Conservation (phyloP, 106 monocot species). For the Allium fistulosum region DNA sequence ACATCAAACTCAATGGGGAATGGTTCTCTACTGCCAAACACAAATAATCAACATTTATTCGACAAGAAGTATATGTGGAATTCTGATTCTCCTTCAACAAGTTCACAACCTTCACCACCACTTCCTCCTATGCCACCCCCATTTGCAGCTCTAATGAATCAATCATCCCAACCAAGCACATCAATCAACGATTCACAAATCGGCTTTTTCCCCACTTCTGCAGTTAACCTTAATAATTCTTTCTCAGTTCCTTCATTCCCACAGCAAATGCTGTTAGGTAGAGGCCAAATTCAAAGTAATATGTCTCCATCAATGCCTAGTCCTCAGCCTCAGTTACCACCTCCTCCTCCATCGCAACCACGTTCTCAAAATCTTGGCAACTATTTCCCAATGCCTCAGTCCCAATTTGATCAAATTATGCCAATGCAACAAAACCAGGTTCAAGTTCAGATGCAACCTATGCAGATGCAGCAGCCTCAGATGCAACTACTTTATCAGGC, state of each 20-base stretch:
- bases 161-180: conserved; percentile 32
- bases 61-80: conserved; percentile 51
- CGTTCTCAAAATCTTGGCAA: conserved; percentile 39
- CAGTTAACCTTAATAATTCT: conserved; percentile 16
- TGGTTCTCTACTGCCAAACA: conserved; percentile 18
- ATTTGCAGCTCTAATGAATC: conserved; percentile 37
- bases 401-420: conserved; percentile 38
- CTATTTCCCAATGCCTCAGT: conserved; percentile 37
- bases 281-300: conserved; percentile 26
- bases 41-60: conserved; percentile 27
- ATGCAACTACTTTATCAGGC: conserved; percentile 63
- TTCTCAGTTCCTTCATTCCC: conserved; percentile 45
- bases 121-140: conserved; percentile 71
- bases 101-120: conserved; percentile 46
- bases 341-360: conserved; percentile 78
- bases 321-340: conserved; percentile 27
- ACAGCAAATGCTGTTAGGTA: conserved; percentile 26
- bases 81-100: conserved; percentile 24
- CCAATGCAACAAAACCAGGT: conserved; percentile 41
- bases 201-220: conserved; percentile 38
- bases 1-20: conserved; percentile 21
- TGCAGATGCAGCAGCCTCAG: conserved; percentile 64
- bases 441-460: conserved; percentile 50
- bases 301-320: conserved; percentile 20
- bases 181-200: conserved; percentile 22